A percentile compares a stretch with the other conserved stretches of the same genome.
phyloP scores from a whole-genome alignment of 2,329 filamentous ascomycete species.

The Microdochium nivale region DNA sequence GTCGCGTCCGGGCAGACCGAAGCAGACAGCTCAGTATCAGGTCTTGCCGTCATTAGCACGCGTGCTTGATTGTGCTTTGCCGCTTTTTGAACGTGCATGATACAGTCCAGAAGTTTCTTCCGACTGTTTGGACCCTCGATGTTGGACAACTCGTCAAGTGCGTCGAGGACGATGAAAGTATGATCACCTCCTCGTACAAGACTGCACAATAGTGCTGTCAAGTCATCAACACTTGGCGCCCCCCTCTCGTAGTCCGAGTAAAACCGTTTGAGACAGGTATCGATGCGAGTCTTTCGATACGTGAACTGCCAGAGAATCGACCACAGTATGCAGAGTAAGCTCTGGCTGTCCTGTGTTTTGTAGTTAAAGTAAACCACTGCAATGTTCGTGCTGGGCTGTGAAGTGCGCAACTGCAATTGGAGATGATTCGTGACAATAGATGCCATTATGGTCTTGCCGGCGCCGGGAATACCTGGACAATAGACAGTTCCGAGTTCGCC shows the following conservation, averaged over 20 bases:
- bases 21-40: neutral
- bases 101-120: neutral
- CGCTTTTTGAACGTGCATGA: neutral
- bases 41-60: neutral
- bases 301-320: neutral
- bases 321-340: neutral
- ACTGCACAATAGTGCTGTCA: neutral
- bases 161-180: neutral
- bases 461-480: neutral
- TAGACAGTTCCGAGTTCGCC: neutral
- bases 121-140: neutral
- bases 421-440: neutral
- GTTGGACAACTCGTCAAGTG: neutral
- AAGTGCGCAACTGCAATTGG: neutral
- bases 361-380: neutral
- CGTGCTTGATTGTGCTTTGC: neutral
- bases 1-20: neutral
- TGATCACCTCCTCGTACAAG: neutral
- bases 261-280: neutral
- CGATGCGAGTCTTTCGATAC: neutral
- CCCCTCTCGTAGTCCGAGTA: neutral
- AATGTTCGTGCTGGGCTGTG: neutral
- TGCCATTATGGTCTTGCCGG: neutral
- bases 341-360: neutral
- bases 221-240: neutral